Base-by-base conservation (phyloP, 768 basidiomycete genomes). In the Phanerochaete sordida region DNA sequence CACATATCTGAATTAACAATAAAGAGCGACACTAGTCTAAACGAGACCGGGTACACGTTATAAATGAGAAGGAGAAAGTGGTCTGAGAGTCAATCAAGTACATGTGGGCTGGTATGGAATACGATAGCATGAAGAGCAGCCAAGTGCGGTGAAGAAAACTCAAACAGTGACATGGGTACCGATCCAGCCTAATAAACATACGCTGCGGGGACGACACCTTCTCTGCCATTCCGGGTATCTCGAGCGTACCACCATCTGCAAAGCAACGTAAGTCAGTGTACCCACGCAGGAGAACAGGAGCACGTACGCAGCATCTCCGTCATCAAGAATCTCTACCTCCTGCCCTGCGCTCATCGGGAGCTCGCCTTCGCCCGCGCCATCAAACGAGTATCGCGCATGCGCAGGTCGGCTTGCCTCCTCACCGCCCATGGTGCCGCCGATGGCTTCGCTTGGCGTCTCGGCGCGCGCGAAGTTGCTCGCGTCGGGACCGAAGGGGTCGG, bases 191-290 rank as follows among this genome's bases (percentile, higher is more conserved):
- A 93, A 77, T 91, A 93, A 76, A 93, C 79, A 80, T 95, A 98
- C 59, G 92, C 86, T 44, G 93, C 90, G 9, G 95, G 95, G 52
- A 97, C 91, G 31, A 95, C 90, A 13, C 95, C 95, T 75, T 95
- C 92, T 51, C 79, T 82, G 9, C 93, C 91, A 49, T 88, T 87
- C 54, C 83, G 82, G 23, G 84, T 76, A 72, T 95, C 91, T 31
- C 93, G 84, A 54, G 88, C 91, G 68, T 91, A 95, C 95, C 94
- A 97, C 95, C 95, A 98, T 48, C 94, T 94, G 51, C 57, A 54
- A 57, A 60, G 12, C 23, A n/a, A n/a, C 31, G 51, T 28, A 53
- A 39, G 62, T 71, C 33, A 74, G 64, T n/a, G 56, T 26, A 46
- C 50, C 19, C 51, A 13, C 5, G 62, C 33, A 44, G 12, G 13